These are phyloP conservation scores for Funneliformis caledonium DNA, from an alignment of 371 early-diverging fungal species.

Conservation along the genomic window DNA sequence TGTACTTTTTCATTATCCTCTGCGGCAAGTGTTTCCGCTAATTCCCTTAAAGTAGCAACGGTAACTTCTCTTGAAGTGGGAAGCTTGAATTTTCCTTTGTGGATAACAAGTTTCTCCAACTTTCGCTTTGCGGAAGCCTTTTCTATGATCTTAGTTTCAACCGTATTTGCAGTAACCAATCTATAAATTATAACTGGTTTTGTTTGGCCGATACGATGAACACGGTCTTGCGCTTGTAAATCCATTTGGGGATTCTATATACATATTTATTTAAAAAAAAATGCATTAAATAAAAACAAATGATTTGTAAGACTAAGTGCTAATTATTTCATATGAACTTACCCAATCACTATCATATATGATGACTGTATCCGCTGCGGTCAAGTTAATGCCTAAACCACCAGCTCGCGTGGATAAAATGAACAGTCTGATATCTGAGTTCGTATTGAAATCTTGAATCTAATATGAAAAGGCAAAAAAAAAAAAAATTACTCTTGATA, in stretches of 20 bases:
- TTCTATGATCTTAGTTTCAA: conserved; percentile 83
- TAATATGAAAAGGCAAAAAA: background rate
- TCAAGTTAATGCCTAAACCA: conserved; percentile 88
- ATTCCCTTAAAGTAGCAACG: conserved; percentile 52
- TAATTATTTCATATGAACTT: conserved; percentile 38
- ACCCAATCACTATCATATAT: conserved; percentile 95
- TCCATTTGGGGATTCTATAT: conserved; percentile 95
- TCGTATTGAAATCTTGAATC: conserved; percentile 65
- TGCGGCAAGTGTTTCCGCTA: conserved; percentile 74
- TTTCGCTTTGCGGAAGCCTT: conserved; percentile 83
- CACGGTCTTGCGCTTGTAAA: conserved; percentile 96
- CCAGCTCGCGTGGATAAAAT: conserved; percentile 97
- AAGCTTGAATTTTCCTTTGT: conserved; percentile 75
- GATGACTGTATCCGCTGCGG: conserved; percentile 94
- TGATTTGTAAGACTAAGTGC: background rate
- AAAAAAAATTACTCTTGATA: background rate
- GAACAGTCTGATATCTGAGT: conserved; percentile 71
- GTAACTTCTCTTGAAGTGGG: conserved; percentile 44
- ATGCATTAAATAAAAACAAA: conserved; percentile 23
- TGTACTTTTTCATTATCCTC: conserved; percentile 71
- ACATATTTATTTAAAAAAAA: background rate
- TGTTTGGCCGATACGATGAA: conserved; percentile 95
- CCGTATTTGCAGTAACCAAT: conserved; percentile 82
- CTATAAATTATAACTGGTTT: conserved; percentile 91
- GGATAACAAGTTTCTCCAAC: conserved; percentile 89